Evolutionary conservation across 371 early-diverging fungal species (phyloP).

Genomic region (Syncephalastrum sp.): DNA sequence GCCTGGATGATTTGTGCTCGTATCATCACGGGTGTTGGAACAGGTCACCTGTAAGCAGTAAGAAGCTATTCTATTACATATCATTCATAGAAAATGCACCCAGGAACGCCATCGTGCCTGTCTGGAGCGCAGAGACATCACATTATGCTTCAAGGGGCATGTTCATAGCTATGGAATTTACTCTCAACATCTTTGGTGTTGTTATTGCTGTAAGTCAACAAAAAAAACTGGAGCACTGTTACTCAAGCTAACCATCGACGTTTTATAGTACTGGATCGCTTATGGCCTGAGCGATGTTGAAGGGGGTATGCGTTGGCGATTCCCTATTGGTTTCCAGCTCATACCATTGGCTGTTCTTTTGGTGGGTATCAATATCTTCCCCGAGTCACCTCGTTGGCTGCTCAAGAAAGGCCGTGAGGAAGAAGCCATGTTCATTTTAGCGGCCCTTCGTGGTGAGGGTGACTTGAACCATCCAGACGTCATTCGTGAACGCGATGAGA

Average conservation of each 20-base stretch:
- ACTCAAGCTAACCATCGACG: neutral
- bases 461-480: conserved; percentile 33
- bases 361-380: conserved; percentile 31
- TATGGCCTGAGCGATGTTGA: conserved; percentile 32
- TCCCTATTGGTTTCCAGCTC: conserved; percentile 40
- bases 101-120: conserved; percentile 37
- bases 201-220: conserved; percentile 29
- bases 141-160: conserved; percentile 32
- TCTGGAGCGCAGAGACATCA: conserved; percentile 8
- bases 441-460: conserved; percentile 39
- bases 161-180: conserved; percentile 35
- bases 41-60: conserved; percentile 28
- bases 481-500: conserved; percentile 30
- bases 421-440: conserved; percentile 34
- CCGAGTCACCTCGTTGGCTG: conserved; percentile 36
- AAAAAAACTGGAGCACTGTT: neutral
- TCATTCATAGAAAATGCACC: neutral
- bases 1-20: conserved; percentile 42
- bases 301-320: conserved; percentile 38
- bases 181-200: conserved; percentile 35
- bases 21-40: conserved; percentile 36
- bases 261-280: conserved; percentile 35
- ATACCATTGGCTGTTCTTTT: conserved; percentile 28
- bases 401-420: conserved; percentile 33
- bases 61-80: neutral